These are phyloP conservation scores for Psilocybe azurescens DNA, from an alignment of 768 basidiomycete genomes.

Conservation along the genomic window DNA sequence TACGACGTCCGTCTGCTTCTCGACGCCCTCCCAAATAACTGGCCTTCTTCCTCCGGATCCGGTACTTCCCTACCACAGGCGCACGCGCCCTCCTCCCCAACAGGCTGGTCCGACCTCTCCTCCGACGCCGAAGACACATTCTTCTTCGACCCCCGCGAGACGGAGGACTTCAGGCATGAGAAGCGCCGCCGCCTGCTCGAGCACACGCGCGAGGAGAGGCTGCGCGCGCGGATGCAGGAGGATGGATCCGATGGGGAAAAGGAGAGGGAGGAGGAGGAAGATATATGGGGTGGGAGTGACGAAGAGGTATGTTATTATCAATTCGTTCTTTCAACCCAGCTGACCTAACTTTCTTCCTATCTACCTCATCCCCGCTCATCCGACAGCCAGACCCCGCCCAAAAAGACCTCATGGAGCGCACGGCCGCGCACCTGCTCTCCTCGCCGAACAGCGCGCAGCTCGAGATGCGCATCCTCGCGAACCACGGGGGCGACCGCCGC, in stretches of 20 bases:
- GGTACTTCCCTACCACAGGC: no score
- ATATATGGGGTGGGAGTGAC: slow-evolving; percentile 71
- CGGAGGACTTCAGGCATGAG: slow-evolving; percentile 66
- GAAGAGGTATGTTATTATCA: slow-evolving; percentile 57
- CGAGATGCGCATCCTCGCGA: slow-evolving; percentile 88
- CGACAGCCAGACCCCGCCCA: slow-evolving; percentile 63
- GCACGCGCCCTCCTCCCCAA: slow-evolving; percentile 44
- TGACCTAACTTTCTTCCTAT: background rate
- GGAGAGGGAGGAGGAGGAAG: slow-evolving; percentile 37
- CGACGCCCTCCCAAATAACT: slow-evolving; percentile 45
- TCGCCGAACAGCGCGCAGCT: slow-evolving; percentile 83
- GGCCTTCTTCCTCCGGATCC: background rate
- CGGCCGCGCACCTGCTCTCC: slow-evolving; percentile 67
- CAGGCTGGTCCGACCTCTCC: slow-evolving; percentile 85
- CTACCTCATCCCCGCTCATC: background rate
- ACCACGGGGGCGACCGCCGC: slow-evolving; percentile 77
- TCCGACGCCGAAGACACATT: slow-evolving; percentile 89
- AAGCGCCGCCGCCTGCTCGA: slow-evolving; percentile 72
- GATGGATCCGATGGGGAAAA: slow-evolving; percentile 50
- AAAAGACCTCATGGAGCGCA: slow-evolving; percentile 73
- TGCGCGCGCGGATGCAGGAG: slow-evolving; percentile 57
- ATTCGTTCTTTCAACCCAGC: background rate
- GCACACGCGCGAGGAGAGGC: slow-evolving; percentile 63
- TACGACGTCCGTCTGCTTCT: slow-evolving; percentile 83
- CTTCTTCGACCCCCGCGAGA: slow-evolving; percentile 70